Evolutionary conservation across 768 basidiomycete genomes (phyloP).

Genomic region (Lyophyllum decastes): DNA sequence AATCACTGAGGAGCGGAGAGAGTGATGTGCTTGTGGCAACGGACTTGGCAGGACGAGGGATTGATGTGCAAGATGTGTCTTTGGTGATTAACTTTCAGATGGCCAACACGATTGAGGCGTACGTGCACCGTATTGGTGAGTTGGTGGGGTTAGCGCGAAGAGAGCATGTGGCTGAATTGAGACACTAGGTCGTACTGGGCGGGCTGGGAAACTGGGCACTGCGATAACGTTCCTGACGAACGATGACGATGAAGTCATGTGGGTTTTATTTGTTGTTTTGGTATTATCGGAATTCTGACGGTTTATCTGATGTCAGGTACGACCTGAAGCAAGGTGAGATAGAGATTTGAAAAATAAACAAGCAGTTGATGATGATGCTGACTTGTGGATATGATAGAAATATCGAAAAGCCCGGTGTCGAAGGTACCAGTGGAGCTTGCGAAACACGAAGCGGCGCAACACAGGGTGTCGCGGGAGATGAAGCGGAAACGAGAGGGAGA

Average conservation of each 20-base stretch:
- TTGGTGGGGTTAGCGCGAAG: not conserved
- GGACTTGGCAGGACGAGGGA: slow-evolving; percentile 97
- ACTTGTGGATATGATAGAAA: slow-evolving; percentile 59
- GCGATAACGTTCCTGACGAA: slow-evolving; percentile 96
- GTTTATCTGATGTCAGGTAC: slow-evolving; percentile 57
- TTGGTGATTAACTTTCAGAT: slow-evolving; percentile 98
- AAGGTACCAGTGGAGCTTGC: slow-evolving; percentile 88
- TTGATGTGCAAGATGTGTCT: slow-evolving; percentile 96
- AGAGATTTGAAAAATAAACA: not conserved
- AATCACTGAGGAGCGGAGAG: slow-evolving; percentile 83
- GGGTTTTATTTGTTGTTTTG: slow-evolving; percentile 32
- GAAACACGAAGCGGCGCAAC: slow-evolving; percentile 89
- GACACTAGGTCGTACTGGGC: slow-evolving; percentile 86
- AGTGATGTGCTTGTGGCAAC: slow-evolving; percentile 93
- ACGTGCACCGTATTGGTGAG: slow-evolving; percentile 94
- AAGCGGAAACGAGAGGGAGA: slow-evolving; percentile 90
- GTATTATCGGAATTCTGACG: slow-evolving; percentile 12
- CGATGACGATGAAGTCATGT: slow-evolving; percentile 98
- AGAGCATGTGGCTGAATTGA: slow-evolving; percentile 13
- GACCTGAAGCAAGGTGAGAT: slow-evolving; percentile 87
- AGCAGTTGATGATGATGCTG: not conserved
- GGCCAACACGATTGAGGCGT: slow-evolving; percentile 94
- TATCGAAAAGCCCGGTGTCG: slow-evolving; percentile 90
- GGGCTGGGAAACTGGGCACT: slow-evolving; percentile 92
- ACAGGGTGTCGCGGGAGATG: slow-evolving; percentile 91